A percentile compares a stretch with the other conserved stretches of the same genome.
Evolutionary conservation across 805 yeast genomes (phyloP).

Genomic region (Wickerhamiella siamensis): DNA sequence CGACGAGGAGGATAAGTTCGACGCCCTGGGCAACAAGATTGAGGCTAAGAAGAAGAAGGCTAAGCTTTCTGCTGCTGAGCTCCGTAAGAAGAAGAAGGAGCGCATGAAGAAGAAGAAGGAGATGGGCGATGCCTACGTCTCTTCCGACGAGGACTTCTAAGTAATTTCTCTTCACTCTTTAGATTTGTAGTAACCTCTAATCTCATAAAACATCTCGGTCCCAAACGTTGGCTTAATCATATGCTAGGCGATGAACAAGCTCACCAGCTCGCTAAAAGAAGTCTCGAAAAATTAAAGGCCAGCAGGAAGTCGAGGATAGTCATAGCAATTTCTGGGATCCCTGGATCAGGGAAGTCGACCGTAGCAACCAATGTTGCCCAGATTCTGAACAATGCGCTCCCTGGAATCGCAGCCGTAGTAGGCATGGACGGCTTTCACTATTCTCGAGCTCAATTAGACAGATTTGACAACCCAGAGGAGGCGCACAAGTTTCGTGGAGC

Average conservation of each 20-base stretch:
- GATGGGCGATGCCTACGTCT: conserved; percentile 97
- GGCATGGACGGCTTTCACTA: conserved; percentile 73
- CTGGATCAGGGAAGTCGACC: conserved; percentile 80
- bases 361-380: conserved; percentile 36
- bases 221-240: no score
- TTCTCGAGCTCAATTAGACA: conserved; percentile 34
- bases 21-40: conserved; percentile 99
- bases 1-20: conserved; percentile 95
- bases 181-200: background rate
- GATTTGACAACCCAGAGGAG: conserved; percentile 37
- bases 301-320: conserved; percentile 28
- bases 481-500: conserved; percentile 67
- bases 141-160: conserved; percentile 85
- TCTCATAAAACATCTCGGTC: no score
- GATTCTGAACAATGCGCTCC: conserved; percentile 24
- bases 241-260: no score
- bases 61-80: conserved; percentile 96
- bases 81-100: conserved; percentile 99
- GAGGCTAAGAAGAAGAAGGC: conserved; percentile 90
- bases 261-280: background rate
- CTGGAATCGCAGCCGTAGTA: conserved; percentile 22
- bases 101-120: conserved; percentile 99
- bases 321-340: conserved; percentile 56
- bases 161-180: background rate
- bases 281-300: background rate